Evolutionary conservation across 495 filamentous ascomycete genomes (phyloP), one percentile per base, ranked within the genome.

Genomic region (Neurospora hispaniola): DNA sequence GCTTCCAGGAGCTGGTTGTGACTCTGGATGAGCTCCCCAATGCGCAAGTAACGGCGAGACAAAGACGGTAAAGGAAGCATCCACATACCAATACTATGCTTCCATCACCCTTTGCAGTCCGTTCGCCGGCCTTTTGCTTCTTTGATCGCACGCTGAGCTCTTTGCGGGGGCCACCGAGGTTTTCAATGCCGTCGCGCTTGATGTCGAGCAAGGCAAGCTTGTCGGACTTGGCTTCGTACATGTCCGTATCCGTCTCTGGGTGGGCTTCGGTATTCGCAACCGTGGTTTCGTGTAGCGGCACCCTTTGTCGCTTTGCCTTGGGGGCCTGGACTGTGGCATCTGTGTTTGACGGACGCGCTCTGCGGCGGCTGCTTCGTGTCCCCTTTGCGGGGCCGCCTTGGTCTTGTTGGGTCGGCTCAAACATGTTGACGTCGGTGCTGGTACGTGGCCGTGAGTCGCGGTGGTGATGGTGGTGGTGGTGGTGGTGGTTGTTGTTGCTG

Each of bases 301-400:
- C 88, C 73, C 91, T 85, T 74, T 91, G 90, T 76, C 91, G 86
- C 83, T 94, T 94, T 20, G 91, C 87, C 78, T 88, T 92, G 18
- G 87, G 88, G 73, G 90, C 89, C 72, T 87, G 86, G 39, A 88
- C 85, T 31, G 87, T 85, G 59, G 86, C 86, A 71, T 93, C 91
- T 74, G 89, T 86, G 2, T 66, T 66, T 74, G 88, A 91, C 69
- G 85, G 89, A 72, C 92, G 88, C 78, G 88, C 89, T 70, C 90
- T 90, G 73, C 92, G 84, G 72, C 91, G 87, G 77, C 84, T 82
- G 71, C 90, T 84, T 23, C 82, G 86, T 75, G 86, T 91, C 72
- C 88, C 87, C 69, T 84, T 80, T 70, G 87, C 80, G 7, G 83
- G 79, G 73, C 85, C 79, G 77, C 82, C 81, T 72, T 83, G 70